Evolutionary conservation across 768 basidiomycete genomes (phyloP), one percentile per base, ranked within the genome.

Genomic region (Ramaria sp.): DNA sequence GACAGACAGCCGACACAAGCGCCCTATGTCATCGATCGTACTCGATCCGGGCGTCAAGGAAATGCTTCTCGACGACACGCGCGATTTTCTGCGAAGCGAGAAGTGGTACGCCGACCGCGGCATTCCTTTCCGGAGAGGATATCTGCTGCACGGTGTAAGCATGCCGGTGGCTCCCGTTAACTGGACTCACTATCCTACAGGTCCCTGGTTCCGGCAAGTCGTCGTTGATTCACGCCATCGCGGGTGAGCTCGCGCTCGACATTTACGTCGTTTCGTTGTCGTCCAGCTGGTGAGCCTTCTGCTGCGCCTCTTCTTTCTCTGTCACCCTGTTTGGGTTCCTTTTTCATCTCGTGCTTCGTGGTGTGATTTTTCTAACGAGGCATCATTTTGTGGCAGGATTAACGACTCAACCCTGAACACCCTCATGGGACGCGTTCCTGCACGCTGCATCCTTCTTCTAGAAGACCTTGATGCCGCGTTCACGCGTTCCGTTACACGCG

Each of bases 91-190:
- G 63, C 82, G 80, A 63, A 84, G 83, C 57, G 89, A 91, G 69
- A 89, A 88, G 82, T 92, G 91, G 91, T 93, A 92, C 63, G 87
- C 88, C n/a, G 87, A 91, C 69, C 84, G 91, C 63, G 91, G 91
- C 51, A 91, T 92, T 62, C 91, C 91, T 31, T 92, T 89, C 79
- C 86, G 91, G 54, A 81, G 91, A 56, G 91, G 91, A 4, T 91
- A 90, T 68, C 79, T 91, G 51, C 75, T 91, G 22, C 83, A 91
- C 63, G 88, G 88, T 61, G 85, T 57, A 30, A 19, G 59, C 49
- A 5, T 4, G n/a, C 27, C 37, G 15, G 43, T 45, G 12, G 6
- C 12, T 7, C 17, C 7, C 22, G 13, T 30, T 22, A 1, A 19
- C 42, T 19, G 22, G 12, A 15, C 13, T 19, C 20, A 15, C 38